Base-by-base conservation (phyloP, 495 filamentous ascomycete genomes). In the Ascodesmis nigricans region DNA sequence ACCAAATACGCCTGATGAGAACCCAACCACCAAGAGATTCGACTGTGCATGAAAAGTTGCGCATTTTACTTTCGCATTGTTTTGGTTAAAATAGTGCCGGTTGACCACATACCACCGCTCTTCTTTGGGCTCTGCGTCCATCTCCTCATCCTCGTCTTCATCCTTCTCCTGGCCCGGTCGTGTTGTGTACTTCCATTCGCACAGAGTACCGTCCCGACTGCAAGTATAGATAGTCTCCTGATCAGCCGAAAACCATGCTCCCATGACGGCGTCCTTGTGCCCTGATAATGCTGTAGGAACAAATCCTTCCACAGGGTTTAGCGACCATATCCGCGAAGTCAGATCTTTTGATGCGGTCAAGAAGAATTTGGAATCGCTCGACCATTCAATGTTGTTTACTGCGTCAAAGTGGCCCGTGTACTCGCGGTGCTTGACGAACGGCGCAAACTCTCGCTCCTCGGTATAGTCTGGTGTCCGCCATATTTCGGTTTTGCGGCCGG, bases 271-370 rank as follows among this genome's bases (percentile, higher is more conserved):
- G 52, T 91, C 80, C 41, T 76, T 67, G 53, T 97, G 87, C 11
- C 90, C 90, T 16, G 79, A 73, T 44, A 97, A 51, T 21, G 77
- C 76, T 8, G 90, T 95, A 7, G 82, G 83, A 26, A 71, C 67
- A 52, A 95, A 95, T 5, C 73, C 78, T 35, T 81, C 75, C 46
- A 91, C 81, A 1, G 72, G 66, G 45, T 91, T 63, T 43, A 91
- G 58, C 46, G 84, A 95, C 79, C 81, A 95, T 67, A 97, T 77
- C 45, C 81, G 71, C 26, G 75, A 74, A 0, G 87, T 95, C 53
- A 93, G 56, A 49, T 97, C 87, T 53, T 79, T 91, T 1, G 80
- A 79, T 1, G 87, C 67, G 35, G 72, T 91, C 29, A 97, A 58
- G 51, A 95, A 76, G 61, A 97, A 97, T 21, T 83, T 64, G 10